Evolutionary conservation across 306 rosid genomes (phyloP).

Genomic region (Medicago lupulina): DNA sequence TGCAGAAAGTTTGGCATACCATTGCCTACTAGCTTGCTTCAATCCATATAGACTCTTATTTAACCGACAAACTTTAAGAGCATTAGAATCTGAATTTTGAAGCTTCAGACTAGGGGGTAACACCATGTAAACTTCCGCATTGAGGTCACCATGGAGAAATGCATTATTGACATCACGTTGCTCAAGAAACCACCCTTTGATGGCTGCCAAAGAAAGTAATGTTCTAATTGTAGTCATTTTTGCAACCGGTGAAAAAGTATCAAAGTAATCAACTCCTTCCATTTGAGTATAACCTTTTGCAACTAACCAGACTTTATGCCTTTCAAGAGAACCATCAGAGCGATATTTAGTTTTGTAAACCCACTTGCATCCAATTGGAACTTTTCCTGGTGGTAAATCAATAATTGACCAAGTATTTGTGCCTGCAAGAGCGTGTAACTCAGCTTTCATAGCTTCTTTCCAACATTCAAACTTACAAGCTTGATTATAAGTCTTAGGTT

Average conservation of each 20-base stretch:
- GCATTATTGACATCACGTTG: neutral
- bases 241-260: neutral
- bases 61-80: neutral
- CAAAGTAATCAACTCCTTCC: conserved; percentile 3
- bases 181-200: neutral
- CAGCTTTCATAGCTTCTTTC: neutral
- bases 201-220: neutral
- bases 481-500: neutral
- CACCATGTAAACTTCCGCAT: neutral
- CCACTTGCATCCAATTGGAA: neutral
- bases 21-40: neutral
- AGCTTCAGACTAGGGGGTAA: neutral
- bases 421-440: neutral
- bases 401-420: neutral
- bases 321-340: neutral
- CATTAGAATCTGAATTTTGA: neutral
- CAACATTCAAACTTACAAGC: neutral
- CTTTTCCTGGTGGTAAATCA: neutral
- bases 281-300: neutral
- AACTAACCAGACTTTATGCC: neutral
- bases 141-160: neutral
- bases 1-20: neutral
- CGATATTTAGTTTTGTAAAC: neutral
- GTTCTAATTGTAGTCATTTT: neutral
- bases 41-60: neutral